A percentile compares a stretch with the other conserved stretches of the same genome.
Conservation (phyloP, 108 stramenopile species). For the Skeletonema potamos region DNA sequence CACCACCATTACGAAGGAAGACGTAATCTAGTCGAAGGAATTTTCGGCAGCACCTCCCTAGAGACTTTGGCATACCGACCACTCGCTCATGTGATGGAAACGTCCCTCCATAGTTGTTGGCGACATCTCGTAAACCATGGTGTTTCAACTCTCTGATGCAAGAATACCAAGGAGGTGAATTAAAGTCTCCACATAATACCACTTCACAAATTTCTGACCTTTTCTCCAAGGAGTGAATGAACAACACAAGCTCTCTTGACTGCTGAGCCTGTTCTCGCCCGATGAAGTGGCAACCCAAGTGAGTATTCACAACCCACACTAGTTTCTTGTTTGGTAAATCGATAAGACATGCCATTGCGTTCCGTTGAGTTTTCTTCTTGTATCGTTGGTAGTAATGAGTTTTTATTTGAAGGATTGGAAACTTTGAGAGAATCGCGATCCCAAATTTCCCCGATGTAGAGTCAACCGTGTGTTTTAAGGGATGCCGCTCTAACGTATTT, state of each 20-base stretch:
- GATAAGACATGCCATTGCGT: slow-evolving; percentile 18
- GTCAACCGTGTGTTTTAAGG: not conserved
- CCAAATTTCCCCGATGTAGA: slow-evolving; percentile 5
- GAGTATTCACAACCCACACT: slow-evolving; percentile 16
- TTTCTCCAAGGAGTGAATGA: slow-evolving; percentile 4
- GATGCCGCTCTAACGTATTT: not conserved
- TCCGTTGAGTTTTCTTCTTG: slow-evolving; percentile 8
- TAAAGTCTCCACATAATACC: slow-evolving; percentile 10
- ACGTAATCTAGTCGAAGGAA: slow-evolving; percentile 22
- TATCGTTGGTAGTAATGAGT: slow-evolving; percentile 6
- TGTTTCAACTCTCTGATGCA: not conserved
- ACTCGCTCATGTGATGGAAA: slow-evolving; percentile 13
- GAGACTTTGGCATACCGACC: slow-evolving; percentile 3
- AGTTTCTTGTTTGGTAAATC: not conserved
- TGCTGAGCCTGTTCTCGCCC: slow-evolving; percentile 10
- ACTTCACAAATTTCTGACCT: not conserved
- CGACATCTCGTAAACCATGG: not conserved
- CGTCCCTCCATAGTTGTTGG: not conserved
- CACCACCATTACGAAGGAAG: slow-evolving; percentile 1
- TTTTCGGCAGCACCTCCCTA: not conserved
- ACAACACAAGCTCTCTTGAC: slow-evolving; percentile 4
- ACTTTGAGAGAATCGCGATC: slow-evolving; percentile 11
- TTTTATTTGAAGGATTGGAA: slow-evolving; percentile 3
- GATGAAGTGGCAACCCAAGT: slow-evolving; percentile 8
- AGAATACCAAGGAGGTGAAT: slow-evolving; percentile 10